These are phyloP conservation scores for Paraphoma sp. DNA, from an alignment of 2,329 filamentous ascomycete genomes.

Conservation along the genomic window DNA sequence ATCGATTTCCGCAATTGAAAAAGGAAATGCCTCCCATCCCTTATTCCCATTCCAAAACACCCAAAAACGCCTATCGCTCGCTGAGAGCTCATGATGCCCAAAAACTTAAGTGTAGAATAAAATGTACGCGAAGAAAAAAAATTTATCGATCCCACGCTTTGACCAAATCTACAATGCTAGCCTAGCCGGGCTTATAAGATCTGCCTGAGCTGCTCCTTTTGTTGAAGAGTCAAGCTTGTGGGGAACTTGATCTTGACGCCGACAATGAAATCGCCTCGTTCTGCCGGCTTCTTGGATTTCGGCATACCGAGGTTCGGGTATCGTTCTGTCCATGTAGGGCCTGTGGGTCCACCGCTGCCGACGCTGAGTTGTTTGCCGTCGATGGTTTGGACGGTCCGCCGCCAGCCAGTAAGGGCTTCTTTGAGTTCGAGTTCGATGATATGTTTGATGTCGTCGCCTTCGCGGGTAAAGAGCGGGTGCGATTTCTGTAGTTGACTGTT, in stretches of 20 bases:
- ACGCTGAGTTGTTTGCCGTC: constrained; percentile 86
- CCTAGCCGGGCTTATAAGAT: constrained; percentile 62
- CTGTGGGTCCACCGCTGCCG: constrained; percentile 82
- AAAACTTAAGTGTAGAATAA: constrained; percentile 1
- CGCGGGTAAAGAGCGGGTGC: constrained; percentile 82
- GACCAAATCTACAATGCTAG: neutral
- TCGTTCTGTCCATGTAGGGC: constrained; percentile 78
- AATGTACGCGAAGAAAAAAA: constrained; percentile 18
- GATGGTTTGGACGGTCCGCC: constrained; percentile 88
- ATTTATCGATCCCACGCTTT: neutral
- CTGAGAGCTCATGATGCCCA: neutral
- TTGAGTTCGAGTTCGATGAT: constrained; percentile 85
- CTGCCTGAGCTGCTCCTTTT: constrained; percentile 82
- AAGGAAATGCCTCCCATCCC: neutral
- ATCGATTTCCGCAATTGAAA: neutral
- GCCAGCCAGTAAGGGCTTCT: constrained; percentile 94
- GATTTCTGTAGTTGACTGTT: constrained; percentile 68
- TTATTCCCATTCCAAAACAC: constrained; percentile 9
- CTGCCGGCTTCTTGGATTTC: constrained; percentile 83
- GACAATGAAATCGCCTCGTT: constrained; percentile 87
- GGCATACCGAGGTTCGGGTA: constrained; percentile 95
- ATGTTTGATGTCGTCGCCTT: constrained; percentile 85
- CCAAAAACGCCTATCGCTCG: constrained; percentile 26
- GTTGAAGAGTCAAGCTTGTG: constrained; percentile 72
- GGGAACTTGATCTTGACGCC: constrained; percentile 95